Evolutionary conservation across 805 yeast species (phyloP), one percentile per base, ranked within the genome.

Genomic region (Lipomyces starkeyi): DNA sequence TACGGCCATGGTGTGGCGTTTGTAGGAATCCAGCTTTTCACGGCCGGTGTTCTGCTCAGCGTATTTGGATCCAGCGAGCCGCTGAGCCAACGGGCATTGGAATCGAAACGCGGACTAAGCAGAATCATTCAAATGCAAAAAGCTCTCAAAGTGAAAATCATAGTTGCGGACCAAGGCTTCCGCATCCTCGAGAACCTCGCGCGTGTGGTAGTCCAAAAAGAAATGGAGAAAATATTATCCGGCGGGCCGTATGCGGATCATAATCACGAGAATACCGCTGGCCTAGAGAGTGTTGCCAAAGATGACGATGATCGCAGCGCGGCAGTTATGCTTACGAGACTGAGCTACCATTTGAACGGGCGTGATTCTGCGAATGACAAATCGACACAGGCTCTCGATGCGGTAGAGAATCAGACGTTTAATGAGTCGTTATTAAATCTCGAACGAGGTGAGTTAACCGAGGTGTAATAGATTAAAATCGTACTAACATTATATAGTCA

Each of bases 71-170:
- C 61, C 6, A 59, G 64, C 47, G 70, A 67, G 58, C 71, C 70
- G n/a, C 61, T 68, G 11, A 55, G 63, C n/a, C 70, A 63, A 32
- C 59, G 67, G 2, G 67, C 71, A 32, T 54, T 67, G 22, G 71
- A 68, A 52, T 62, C 65, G 9, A 68, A 68, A 52, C 65, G 62
- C 14, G 70, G 68, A 3, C 54, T 68, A 20, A 67, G 71, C 61
- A 17, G 67, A 32, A 67, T 66, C 32, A 63, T 68, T 43, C 70
- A 66, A 56, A 49, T 66, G 71, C 66, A 63, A 17, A 68, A 68
- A 37, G 40, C 65, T 22, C 37, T 68, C 9, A 32, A 61, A 34
- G 52, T 35, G 34, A 57, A 61, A 29, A 49, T 59, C 14, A 56
- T 29, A 8, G 55, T 61, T 2, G 53, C 43, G 6, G 67, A 61